Conservation (phyloP, 805 yeast genomes). For the Wickerhamomyces subpelliculosus region DNA sequence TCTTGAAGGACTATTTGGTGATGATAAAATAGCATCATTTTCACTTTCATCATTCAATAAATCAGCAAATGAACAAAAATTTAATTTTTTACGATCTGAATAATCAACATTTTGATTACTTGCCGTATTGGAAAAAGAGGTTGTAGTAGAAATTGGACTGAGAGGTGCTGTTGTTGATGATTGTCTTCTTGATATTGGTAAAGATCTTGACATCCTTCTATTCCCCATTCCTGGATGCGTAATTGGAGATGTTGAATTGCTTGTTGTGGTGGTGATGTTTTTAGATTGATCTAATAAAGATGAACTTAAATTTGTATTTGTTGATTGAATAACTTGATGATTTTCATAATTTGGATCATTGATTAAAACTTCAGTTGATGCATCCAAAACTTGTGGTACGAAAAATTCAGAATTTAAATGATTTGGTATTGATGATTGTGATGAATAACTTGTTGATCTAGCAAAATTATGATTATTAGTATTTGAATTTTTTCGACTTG, state of each 20-base stretch:
- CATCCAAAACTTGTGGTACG: slow-evolving; percentile 6
- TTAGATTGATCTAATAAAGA: background rate
- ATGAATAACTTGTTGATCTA: slow-evolving; percentile 4
- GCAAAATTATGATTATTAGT: too few species aligned
- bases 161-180: background rate
- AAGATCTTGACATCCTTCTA: slow-evolving; percentile 1
- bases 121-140: background rate
- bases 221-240: background rate
- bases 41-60: slow-evolving; percentile 16
- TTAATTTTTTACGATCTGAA: slow-evolving; percentile 17
- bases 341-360: slow-evolving; percentile 1
- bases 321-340: slow-evolving; percentile 3
- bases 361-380: slow-evolving; percentile 4
- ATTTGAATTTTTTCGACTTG: too few species aligned
- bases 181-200: slow-evolving; percentile 5
- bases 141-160: background rate
- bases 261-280: background rate
- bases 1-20: too few species aligned
- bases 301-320: background rate
- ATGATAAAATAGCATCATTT: background rate
- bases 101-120: slow-evolving; percentile 11
- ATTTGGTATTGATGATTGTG: slow-evolving; percentile 1
- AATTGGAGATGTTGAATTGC: background rate
- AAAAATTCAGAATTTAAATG: slow-evolving; percentile 4
- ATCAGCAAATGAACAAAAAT: slow-evolving; percentile 21